Evolutionary conservation across 352 stramenopile species (phyloP).

Genomic region (Phytophthora quininea): DNA sequence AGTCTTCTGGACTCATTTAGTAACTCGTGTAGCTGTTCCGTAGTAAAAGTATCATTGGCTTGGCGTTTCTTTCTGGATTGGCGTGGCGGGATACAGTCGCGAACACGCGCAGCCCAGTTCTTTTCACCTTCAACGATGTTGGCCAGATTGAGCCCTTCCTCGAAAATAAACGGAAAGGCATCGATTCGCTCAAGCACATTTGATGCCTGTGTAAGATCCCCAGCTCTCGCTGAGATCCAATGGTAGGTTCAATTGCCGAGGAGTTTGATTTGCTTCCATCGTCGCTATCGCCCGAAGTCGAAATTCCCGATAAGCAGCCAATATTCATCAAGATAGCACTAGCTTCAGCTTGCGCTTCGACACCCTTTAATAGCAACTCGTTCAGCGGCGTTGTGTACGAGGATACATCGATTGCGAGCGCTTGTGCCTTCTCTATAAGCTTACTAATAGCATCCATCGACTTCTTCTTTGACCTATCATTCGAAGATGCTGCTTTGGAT

Average conservation of each 20-base stretch:
- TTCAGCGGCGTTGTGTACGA: slow-evolving; percentile 65
- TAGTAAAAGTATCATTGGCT: slow-evolving; percentile 63
- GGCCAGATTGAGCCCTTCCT: slow-evolving; percentile 64
- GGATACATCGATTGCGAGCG: slow-evolving; percentile 66
- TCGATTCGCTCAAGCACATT: slow-evolving; percentile 71
- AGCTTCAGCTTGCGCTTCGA: slow-evolving; percentile 56
- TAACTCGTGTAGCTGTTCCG: slow-evolving; percentile 60
- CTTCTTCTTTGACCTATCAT: slow-evolving; percentile 65
- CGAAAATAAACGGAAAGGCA: slow-evolving; percentile 74
- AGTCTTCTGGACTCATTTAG: slow-evolving; percentile 62
- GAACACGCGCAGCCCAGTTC: slow-evolving; percentile 71
- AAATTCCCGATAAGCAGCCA: slow-evolving; percentile 38
- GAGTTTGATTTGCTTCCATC: slow-evolving; percentile 8
- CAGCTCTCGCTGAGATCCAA: slow-evolving; percentile 19
- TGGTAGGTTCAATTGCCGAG: slow-evolving; percentile 29
- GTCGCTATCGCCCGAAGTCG: slow-evolving; percentile 9
- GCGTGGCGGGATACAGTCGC: slow-evolving; percentile 72
- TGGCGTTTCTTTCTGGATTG: slow-evolving; percentile 84
- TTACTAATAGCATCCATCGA: slow-evolving; percentile 67
- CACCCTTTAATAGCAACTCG: slow-evolving; percentile 57
- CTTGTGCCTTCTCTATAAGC: slow-evolving; percentile 68
- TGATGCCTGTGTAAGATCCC: slow-evolving; percentile 59
- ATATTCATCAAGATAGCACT: slow-evolving; percentile 61
- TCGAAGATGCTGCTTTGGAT: slow-evolving; percentile 30
- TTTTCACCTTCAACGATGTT: slow-evolving; percentile 64